These are phyloP conservation scores for Leccinum barrowsii DNA, from an alignment of 768 basidiomycete genomes.

Conservation along the genomic window DNA sequence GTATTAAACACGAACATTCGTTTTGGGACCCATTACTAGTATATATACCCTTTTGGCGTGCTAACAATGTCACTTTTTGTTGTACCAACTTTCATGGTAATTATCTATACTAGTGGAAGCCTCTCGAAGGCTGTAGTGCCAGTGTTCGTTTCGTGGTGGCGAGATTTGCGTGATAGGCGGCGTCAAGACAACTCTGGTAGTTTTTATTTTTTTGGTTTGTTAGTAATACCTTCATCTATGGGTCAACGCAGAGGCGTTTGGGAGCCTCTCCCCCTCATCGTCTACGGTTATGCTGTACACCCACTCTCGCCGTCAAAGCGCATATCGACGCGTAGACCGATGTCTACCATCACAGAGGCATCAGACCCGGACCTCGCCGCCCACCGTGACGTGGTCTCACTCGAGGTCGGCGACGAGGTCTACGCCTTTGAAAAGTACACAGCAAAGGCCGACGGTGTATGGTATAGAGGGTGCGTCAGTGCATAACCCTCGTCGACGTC, in stretches of 20 bases:
- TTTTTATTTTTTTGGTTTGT: too few species aligned
- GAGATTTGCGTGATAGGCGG: too few species aligned
- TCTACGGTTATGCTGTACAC: slow-evolving; percentile 91
- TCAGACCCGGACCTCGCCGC: slow-evolving; percentile 60
- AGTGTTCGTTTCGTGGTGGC: too few species aligned
- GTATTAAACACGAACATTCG: slow-evolving; percentile 34
- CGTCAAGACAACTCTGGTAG: too few species aligned
- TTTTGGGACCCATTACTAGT: slow-evolving; percentile 17
- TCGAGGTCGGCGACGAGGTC: slow-evolving; percentile 95
- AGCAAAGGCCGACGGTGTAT: slow-evolving; percentile 71
- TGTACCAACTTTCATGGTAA: slow-evolving; percentile 11
- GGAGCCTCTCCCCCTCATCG: slow-evolving; percentile 67
- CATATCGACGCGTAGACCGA: slow-evolving; percentile 41
- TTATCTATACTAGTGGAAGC: neutral
- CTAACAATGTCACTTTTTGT: neutral
- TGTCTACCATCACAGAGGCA: slow-evolving; percentile 43
- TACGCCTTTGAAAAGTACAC: slow-evolving; percentile 95
- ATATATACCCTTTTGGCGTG: neutral
- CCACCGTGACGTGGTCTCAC: slow-evolving; percentile 72
- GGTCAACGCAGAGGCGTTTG: slow-evolving; percentile 44
- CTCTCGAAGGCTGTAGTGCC: too few species aligned
- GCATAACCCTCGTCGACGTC: neutral
- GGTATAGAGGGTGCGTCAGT: slow-evolving; percentile 86
- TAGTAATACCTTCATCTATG: slow-evolving; percentile 12
- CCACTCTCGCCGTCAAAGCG: slow-evolving; percentile 74